Base-by-base conservation (phyloP, 805 yeast species). In the Middelhovenomyces tepae region DNA sequence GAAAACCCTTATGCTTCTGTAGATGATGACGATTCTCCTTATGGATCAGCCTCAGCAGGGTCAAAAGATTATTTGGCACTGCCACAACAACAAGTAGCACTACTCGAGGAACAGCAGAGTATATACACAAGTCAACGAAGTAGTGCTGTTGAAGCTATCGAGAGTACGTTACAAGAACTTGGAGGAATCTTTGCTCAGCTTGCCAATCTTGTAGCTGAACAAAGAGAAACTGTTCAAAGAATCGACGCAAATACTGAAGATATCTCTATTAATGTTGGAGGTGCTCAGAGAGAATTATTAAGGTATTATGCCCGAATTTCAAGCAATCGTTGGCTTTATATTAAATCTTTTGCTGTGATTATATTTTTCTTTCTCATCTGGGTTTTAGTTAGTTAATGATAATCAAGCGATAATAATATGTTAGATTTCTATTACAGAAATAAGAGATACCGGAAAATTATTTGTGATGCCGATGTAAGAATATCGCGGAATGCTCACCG, bases 131-230 rank as follows among this genome's bases (percentile, higher is more conserved):
- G 78, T 48, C 91, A 81, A 45, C 70, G 98, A 49, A 78, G 77
- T 47, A 57, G 77, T 28, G 98, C 98, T 0, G 95, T 91, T 32
- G 97, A 89, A 53, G 84, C 96, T 0, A 91, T 91, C 32, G 98
- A 91, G 54, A 71, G 85, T n/a, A 91, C 98, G 0, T 91, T 91
- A 40, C 89, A 89, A 51, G 97, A 91, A 57, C 94, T 91, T 31
- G 98, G 98, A 27, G 80, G 82, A 31, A 67, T 91, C 39, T 91
- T 91, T 62, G 89, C 83, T 48, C 98, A 91, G 58, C 67, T 91
- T 47, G 95, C 97, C 4, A 80, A 94, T 1, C 89, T 91, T 97
- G 96, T 91, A 5, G 86, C 83, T 41, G 97, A 91, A 56, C 98
- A 91, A 59, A 89, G 97, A 25, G 98, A 91, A 48, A 82, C 81